Conservation (phyloP, 164 flowering plant genomes). For the Kingdonia uniflora region DNA sequence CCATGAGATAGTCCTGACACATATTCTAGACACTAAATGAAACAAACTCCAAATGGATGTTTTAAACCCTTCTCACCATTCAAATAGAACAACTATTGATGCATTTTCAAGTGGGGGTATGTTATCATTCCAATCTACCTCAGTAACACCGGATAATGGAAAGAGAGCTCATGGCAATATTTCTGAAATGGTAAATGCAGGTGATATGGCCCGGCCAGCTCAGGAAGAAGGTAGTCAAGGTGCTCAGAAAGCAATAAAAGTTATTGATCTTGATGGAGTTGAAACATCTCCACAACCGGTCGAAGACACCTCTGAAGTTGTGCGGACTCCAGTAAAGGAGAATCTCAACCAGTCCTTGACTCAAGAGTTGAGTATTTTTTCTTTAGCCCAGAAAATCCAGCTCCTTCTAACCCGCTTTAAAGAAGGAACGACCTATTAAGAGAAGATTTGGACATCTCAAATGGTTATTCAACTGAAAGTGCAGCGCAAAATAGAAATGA, state of each 20-base stretch:
- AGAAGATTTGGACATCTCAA: no score
- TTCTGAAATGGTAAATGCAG: conserved; percentile 3
- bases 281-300: conserved; percentile 8
- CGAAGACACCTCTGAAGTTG: conserved; percentile 13
- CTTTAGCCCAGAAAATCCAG: conserved; percentile 6
- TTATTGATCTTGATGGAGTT: neutral
- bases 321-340: conserved; percentile 19
- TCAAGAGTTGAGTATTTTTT: conserved; percentile 11
- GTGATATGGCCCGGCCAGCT: neutral
- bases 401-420: conserved; percentile 3
- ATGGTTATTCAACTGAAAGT: no score
- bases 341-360: conserved; percentile 10
- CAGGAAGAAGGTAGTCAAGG: conserved; percentile 8
- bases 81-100: no score
- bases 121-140: conserved; percentile 8
- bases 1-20: no score
- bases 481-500: no score
- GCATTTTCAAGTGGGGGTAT: conserved; percentile 10
- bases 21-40: no score
- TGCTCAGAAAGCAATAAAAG: conserved; percentile 4
- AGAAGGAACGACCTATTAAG: conserved; percentile 14
- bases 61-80: no score
- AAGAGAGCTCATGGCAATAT: neutral
- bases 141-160: conserved; percentile 9
- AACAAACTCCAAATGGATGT: no score